Conservation (phyloP, 306 rosid species). For the Nissolia schottii region DNA sequence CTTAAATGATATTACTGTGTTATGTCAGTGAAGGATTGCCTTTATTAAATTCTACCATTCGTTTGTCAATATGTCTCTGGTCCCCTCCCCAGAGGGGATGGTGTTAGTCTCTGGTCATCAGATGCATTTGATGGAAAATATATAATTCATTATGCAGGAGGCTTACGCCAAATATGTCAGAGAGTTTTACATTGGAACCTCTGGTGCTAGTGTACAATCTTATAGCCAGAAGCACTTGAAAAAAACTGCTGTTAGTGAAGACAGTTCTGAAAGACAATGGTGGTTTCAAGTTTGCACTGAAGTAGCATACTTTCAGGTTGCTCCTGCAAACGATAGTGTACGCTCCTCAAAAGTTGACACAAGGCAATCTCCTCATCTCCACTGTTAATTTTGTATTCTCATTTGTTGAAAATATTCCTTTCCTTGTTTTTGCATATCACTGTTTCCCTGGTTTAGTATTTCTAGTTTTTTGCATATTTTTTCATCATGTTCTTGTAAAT, state of each 20-base stretch:
- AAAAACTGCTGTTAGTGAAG: slow-evolving; percentile 47
- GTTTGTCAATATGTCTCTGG: slow-evolving; percentile 5
- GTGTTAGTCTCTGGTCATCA: neutral
- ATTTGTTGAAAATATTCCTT: neutral
- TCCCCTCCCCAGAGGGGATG: neutral
- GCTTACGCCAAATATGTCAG: slow-evolving; percentile 74
- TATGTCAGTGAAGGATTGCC: neutral
- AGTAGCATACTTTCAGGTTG: slow-evolving; percentile 96
- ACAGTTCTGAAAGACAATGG: slow-evolving; percentile 71
- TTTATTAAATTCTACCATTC: neutral
- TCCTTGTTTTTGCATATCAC: neutral
- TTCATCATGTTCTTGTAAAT: slow-evolving; percentile 9
- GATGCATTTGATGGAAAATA: slow-evolving; percentile 17
- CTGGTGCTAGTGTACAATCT: slow-evolving; percentile 36
- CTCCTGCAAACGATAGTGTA: slow-evolving; percentile 81
- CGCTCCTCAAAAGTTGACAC: slow-evolving; percentile 78
- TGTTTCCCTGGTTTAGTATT: neutral
- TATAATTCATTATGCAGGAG: slow-evolving; percentile 47
- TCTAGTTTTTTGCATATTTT: neutral
- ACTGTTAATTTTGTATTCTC: neutral
- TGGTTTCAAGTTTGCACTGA: slow-evolving; percentile 99
- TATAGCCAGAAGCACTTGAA: slow-evolving; percentile 72
- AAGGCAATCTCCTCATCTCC: slow-evolving; percentile 43
- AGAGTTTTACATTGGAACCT: slow-evolving; percentile 52
- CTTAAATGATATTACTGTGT: neutral